Percentiles rank a stretch among this genome's conserved stretches.
These are phyloP conservation scores for Diplosphaera chodatii DNA, from an alignment of 139 green algal species.

Conservation along the genomic window DNA sequence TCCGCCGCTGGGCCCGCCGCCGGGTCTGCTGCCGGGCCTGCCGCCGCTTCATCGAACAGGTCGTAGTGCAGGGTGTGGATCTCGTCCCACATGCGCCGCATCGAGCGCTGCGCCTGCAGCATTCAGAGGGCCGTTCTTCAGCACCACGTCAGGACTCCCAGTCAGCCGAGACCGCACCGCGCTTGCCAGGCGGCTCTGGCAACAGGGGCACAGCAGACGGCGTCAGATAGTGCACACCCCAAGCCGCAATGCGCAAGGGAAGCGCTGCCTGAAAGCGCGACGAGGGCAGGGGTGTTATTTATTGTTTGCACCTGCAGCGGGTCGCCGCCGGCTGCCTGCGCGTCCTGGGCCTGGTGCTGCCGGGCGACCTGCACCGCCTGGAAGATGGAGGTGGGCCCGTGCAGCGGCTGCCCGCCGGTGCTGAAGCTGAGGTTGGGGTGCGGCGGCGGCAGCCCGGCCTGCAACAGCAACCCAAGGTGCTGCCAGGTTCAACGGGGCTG, in stretches of 20 bases:
- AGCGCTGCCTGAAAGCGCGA: too few species aligned
- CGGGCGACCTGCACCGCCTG: constrained; percentile 45
- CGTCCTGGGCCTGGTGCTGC: not conserved
- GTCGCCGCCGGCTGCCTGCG: constrained; percentile 5
- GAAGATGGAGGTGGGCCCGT: constrained; percentile 66
- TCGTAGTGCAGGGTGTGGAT: constrained; percentile 83
- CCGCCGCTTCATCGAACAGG: constrained; percentile 5
- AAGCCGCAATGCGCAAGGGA: too few species aligned
- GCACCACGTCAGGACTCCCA: too few species aligned
- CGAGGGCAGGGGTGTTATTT: not conserved
- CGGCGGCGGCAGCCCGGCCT: constrained; percentile 2
- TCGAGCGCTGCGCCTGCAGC: constrained; percentile 5
- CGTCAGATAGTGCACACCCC: too few species aligned
- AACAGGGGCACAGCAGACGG: too few species aligned
- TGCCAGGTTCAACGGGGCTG: too few species aligned
- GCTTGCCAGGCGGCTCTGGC: too few species aligned
- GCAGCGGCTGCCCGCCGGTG: constrained; percentile 38
- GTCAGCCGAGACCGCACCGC: too few species aligned
- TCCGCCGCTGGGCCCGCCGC: constrained; percentile 14
- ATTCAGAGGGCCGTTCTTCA: too few species aligned
- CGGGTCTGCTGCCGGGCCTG: constrained; percentile 7
- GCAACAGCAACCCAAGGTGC: too few species aligned
- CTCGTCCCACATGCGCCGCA: constrained; percentile 68
- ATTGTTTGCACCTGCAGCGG: not conserved
- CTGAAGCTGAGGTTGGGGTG: constrained; percentile 65